Evolutionary conservation across 2,329 filamentous ascomycete species (phyloP), one percentile per base, ranked within the genome.

Genomic region (Ophidiomyces ophidiicola): DNA sequence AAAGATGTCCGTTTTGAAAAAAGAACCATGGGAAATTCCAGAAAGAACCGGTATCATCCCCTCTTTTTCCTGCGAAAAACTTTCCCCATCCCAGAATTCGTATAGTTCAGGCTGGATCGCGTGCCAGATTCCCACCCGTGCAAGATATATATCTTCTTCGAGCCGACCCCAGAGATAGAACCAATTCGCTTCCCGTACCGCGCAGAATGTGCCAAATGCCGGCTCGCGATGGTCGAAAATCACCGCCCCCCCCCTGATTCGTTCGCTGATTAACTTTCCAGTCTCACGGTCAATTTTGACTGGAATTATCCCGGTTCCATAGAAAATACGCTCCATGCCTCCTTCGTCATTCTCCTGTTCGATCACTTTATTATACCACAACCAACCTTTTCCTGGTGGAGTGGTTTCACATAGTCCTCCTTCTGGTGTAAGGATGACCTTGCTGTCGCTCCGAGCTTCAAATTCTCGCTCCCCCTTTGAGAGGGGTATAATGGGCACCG

Each of bases 131-230:
- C 35, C 35, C 20, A 44, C 43, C 10, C 43, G 34, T 8, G 45
- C 45, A 4, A 46, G 37, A 21, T 46, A 46, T 31, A 39, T 43
- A 28, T 44, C 34, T 15, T 34, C 39, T 20, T 25, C 36, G 15
- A 35, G 36, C 11, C 28, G 36, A 4, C 45, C 45, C 45, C 45
- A 46, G 8, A 42, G 36, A 38, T 46, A 46, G 23, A 37, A 46
- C 25, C 14, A 41, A n/a, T 37, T 28, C 12, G 15, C 26, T 15
- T 43, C 30, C 5, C 36, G 29, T 5, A 42, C 36, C 12, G 42
- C 32, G 35, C 45, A 45, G 37, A 46, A 46, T 6, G 45, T 40
- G 14, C 45, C 45, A 39, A 45, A 46, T 15, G 42, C 36, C 11
- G 45, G 45, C 10, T 46, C 42, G 5, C 43, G 12, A 5, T 19